A percentile compares a stretch with the other conserved stretches of the same genome.
Conservation (phyloP, 805 yeast species). For the Myxozyma vanderwaltii region DNA sequence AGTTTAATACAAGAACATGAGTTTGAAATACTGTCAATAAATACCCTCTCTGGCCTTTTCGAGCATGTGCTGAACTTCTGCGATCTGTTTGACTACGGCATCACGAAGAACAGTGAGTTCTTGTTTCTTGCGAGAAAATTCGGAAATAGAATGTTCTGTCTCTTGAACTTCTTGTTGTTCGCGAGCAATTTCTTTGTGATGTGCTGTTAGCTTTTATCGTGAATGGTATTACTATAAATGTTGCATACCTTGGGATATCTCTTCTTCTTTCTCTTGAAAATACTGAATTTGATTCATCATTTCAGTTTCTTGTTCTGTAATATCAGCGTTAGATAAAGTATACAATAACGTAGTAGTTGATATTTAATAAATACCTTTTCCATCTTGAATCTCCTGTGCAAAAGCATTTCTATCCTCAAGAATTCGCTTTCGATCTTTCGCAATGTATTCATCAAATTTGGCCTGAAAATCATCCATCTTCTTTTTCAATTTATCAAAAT, state of each 20-base stretch:
- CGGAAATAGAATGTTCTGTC: conserved; percentile 37
- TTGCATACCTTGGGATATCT: conserved; percentile 22
- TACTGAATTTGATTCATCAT: conserved; percentile 43
- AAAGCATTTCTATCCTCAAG: conserved; percentile 32
- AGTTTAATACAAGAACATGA: background rate
- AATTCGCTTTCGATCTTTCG: conserved; percentile 41
- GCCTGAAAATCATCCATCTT: conserved; percentile 48
- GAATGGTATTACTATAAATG: too few species aligned
- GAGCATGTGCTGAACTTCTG: conserved; percentile 43
- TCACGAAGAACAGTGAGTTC: conserved; percentile 35
- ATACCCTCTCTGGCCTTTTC: conserved; percentile 43
- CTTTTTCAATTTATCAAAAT: conserved; percentile 44
- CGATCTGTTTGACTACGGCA: conserved; percentile 38
- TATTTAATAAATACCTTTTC: conserved; percentile 23
- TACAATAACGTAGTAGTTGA: background rate
- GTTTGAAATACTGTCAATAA: background rate
- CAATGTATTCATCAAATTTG: conserved; percentile 45
- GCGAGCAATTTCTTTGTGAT: conserved; percentile 29
- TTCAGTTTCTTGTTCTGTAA: conserved; percentile 36
- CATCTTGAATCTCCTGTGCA: conserved; percentile 29
- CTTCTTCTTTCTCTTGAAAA: conserved; percentile 28
- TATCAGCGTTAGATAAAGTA: background rate
- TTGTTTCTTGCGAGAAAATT: conserved; percentile 35
- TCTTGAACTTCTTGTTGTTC: conserved; percentile 37
- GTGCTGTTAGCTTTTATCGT: background rate